Base-by-base conservation (phyloP, 2,329 filamentous ascomycete genomes). In the Chaetothyriales sp. region DNA sequence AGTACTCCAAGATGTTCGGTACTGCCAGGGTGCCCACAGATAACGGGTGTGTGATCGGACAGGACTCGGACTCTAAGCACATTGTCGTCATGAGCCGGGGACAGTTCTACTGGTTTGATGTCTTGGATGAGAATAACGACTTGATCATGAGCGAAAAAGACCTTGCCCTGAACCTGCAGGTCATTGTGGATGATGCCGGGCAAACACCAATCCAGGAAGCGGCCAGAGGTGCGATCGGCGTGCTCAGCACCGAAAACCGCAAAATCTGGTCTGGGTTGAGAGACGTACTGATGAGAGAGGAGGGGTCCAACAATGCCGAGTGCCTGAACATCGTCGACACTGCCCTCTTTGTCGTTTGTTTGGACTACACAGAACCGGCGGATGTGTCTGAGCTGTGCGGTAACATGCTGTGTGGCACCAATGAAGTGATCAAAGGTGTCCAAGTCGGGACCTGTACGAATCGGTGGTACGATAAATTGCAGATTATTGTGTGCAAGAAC, bases 31-130 rank as follows among this genome's bases (percentile, higher is more conserved):
- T 98, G 7, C 92, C 92, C 0, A 96, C 90, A 0, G 86, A 94
- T 26, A 83, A 92, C 63, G 92, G 92, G 4, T 98, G 92, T 65
- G 84, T 95, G 60, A 96, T 98, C 61, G 88, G 89, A 56, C 89
- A 96, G 64, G 89, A 96, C 61, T 85, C 88, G 0, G 79, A 82
- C n/a, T 86, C 90, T 2, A 94, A 88, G 69, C 92, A 98, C 65
- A 74, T 98, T 39, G 84, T 95, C 8, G 87, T 96, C 44, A 76
- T 96, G 68, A 94, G 87, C 63, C 86, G 90, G 57, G 92, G 92
- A 1, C 92, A 98, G 59, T 89, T 96, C 62, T 98, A 98, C 68
- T 96, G 90, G 90, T 98, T 98, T 61, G 92, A 98, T 66, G 89
- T 95, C 1, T 73, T 98, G 18, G 92, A 98, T 60, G 83, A 90